Evolutionary conservation across 1,139 yeast genomes (phyloP), one percentile per base, ranked within the genome.

Genomic region (Insectozyma bohioensis): DNA sequence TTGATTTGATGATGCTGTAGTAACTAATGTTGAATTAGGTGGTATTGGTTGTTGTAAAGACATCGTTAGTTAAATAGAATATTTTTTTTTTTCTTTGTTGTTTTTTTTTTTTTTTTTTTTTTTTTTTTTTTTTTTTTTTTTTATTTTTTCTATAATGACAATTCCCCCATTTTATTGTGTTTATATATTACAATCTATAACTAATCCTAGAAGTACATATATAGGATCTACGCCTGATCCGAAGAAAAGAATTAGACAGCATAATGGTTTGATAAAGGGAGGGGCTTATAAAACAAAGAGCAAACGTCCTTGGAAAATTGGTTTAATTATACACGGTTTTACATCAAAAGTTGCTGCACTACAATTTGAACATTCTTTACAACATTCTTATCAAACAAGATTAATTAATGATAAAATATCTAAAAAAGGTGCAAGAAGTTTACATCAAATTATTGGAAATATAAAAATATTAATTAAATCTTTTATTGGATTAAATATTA

Each of bases 211-310:
- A 26, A 72, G 82, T 5, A 78, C 78, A 45, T 85, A 85, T 47
- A 71, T 85, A 4, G 95, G 95, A 1, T 83, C 92, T 1, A 82
- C 92, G 0, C 90, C 92, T 0, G 72, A 82, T 48, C 92, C 94
- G 0, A 50, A 61, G 1, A 48, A 90, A 37, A 52, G 95, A 30
- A 59, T 85, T 5, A 56, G 86, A 24, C 95, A 85, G 45, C 95
- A 85, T 51, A 85, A 85, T 58, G 95, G 95, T 2, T 75, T 70
- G 4, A 51, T 81, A 12, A 46, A 47, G 6, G 85, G 85, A 1
- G 90, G 90, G 1, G 95, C 95, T 0, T 77, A 61, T 47, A 58
- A 76, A 27, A 85, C 95, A 1, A 76, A 67, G 40, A 79, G 78
- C 0, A 67, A 63, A 25, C 55, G 90, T 30, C 95, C 95, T 0